Evolutionary conservation across 2,329 filamentous ascomycete genomes (phyloP).

Genomic region (Akanthomyces lecanii): DNA sequence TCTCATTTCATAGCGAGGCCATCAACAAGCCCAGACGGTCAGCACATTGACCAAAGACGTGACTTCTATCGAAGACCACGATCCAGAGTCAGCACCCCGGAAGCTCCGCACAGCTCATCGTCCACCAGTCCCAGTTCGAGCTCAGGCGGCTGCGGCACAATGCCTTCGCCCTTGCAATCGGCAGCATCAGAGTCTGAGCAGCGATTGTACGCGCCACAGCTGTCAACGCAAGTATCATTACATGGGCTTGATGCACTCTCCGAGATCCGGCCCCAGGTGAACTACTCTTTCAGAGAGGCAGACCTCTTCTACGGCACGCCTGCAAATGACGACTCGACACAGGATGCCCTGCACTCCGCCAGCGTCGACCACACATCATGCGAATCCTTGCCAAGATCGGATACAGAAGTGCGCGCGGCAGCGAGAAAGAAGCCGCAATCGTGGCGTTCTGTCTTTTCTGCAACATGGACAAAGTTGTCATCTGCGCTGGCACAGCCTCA

Average conservation of each 20-base stretch:
- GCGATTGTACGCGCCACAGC: neutral
- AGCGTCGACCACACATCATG: neutral
- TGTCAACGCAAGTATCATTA: neutral
- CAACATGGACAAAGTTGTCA: neutral
- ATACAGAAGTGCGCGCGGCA: no score
- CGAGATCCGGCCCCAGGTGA: neutral
- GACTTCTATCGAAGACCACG: conserved; percentile 8
- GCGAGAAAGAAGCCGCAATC: neutral
- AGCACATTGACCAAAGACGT: neutral
- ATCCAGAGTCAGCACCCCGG: neutral
- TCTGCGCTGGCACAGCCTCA: neutral
- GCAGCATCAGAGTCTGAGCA: neutral
- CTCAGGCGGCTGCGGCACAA: neutral
- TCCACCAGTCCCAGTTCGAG: neutral
- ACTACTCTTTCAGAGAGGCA: conserved; percentile 9
- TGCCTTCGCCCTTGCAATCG: neutral
- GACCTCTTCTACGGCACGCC: conserved; percentile 12
- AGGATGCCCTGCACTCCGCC: neutral
- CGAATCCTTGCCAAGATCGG: neutral
- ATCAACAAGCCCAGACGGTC: neutral
- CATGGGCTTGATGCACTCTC: neutral
- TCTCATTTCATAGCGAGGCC: neutral
- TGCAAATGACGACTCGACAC: neutral
- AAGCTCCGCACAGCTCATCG: neutral
- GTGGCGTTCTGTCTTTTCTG: neutral